Evolutionary conservation across 2,329 filamentous ascomycete species (phyloP), one percentile per base, ranked within the genome.

Genomic region (Arthrinium puccinioides): DNA sequence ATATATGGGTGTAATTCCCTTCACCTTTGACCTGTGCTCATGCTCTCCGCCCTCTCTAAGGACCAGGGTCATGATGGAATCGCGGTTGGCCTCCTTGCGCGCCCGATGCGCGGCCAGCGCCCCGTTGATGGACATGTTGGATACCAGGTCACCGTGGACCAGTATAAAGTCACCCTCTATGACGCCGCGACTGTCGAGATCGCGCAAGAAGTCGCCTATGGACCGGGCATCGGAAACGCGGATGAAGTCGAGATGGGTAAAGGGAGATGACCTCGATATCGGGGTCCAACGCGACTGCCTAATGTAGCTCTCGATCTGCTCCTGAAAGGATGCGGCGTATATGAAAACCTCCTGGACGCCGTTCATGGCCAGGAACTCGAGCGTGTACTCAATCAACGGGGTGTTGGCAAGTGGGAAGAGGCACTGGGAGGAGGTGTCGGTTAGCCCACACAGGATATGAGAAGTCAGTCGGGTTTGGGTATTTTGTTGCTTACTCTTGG

Each of bases 1-100:
- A 53, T 97, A 98, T 4, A 92, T 74, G 1, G 89, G 87, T 5
- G 80, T 83, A 45, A 85, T 75, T 20, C 78, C 80, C 40, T 83
- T 79, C 2, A 79, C 72, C 60, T 90, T 90, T 20, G 87, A 88
- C 37, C 86, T 72, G 62, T 95, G 87, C 32, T 70, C 70, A 8
- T 62, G 62, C 6, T 73, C 65, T 31, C 86, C 87, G 8, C 82
- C 85, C 56, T 89, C 83, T 31, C 87, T 76, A 41, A 97, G 66
- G 10, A 98, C 77, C 73, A 96, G 84, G 4, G 92, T 98, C 92
- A 98, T 97, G 62, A 96, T 95, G 25, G 90, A 88, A 57, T 94
- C 90, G 53, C 92, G 90, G 64, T 94, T 87, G 37, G 81, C 79
- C 54, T 82, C 76, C 42, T 88, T 79, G 41, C 92, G 82, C 38